Evolutionary conservation across 495 filamentous ascomycete species (phyloP).

Genomic region (Rhizodiscina lignyota): DNA sequence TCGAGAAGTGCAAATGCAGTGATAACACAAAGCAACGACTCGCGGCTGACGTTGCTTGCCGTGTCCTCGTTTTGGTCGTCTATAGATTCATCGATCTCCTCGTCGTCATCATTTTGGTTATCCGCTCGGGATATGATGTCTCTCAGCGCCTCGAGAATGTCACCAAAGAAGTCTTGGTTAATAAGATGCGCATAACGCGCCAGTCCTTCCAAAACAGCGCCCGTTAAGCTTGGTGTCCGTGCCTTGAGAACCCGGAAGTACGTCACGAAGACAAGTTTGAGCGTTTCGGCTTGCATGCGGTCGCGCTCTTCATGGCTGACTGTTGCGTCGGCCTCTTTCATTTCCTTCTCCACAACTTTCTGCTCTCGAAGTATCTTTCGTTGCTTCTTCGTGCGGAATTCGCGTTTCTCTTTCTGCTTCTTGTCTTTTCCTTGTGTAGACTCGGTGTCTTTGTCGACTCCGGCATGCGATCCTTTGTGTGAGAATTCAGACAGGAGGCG

Average conservation of each 20-base stretch:
- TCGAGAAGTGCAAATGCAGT: constrained; percentile 88
- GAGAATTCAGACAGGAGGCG: constrained; percentile 76
- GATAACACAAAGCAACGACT: constrained; percentile 83
- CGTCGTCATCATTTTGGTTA: constrained; percentile 24
- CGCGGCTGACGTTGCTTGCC: constrained; percentile 54
- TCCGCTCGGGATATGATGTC: constrained; percentile 60
- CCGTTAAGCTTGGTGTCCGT: constrained; percentile 67
- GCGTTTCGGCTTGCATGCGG: constrained; percentile 77
- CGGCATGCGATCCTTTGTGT: constrained; percentile 59
- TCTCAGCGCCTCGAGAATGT: constrained; percentile 82
- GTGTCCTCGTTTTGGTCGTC: constrained; percentile 22
- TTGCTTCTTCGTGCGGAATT: constrained; percentile 60
- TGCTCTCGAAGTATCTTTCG: constrained; percentile 65
- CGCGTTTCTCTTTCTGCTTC: constrained; percentile 54
- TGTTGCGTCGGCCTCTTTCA: constrained; percentile 77
- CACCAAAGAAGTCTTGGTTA: constrained; percentile 96
- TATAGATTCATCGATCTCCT: constrained; percentile 28
- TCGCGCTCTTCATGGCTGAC: constrained; percentile 87
- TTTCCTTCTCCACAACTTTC: constrained; percentile 78
- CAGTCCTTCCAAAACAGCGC: constrained; percentile 79
- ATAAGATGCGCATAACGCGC: constrained; percentile 88
- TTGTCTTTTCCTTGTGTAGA: constrained; percentile 27
- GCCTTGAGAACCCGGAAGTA: constrained; percentile 91
- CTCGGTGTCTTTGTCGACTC: constrained; percentile 42
- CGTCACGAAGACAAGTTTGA: constrained; percentile 86